Conservation (phyloP, 2,329 filamentous ascomycete genomes). For the Pyricularia pennisetigena region DNA sequence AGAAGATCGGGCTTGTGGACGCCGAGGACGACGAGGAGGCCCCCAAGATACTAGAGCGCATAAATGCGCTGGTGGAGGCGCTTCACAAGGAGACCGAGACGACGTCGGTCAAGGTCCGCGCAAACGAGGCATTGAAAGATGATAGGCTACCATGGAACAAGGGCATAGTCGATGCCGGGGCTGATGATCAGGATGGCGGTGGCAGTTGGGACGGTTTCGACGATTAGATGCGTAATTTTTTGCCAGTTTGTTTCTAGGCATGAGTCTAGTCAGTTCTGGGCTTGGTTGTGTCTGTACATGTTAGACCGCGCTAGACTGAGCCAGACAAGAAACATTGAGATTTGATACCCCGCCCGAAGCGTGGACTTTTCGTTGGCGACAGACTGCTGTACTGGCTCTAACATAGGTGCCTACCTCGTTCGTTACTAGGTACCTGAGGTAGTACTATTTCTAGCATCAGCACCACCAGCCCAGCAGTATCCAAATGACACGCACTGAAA, state of each 20-base stretch:
- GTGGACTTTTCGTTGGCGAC: not conserved
- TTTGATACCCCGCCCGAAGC: not conserved
- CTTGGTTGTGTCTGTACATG: not conserved
- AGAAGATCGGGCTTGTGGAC: slow-evolving; percentile 25
- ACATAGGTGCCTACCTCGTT: too few species aligned
- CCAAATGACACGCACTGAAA: not conserved
- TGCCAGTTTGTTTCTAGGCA: not conserved
- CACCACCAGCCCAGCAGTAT: not conserved
- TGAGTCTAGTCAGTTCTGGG: not conserved
- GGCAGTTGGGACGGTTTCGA: slow-evolving; percentile 62
- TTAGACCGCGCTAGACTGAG: not conserved
- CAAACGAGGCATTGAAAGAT: slow-evolving; percentile 62
- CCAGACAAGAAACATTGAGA: not conserved
- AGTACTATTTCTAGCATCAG: not conserved
- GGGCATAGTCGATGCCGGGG: slow-evolving; percentile 17
- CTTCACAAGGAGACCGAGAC: slow-evolving; percentile 49
- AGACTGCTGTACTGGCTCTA: too few species aligned
- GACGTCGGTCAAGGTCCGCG: slow-evolving; percentile 62
- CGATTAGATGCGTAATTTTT: slow-evolving; percentile 33
- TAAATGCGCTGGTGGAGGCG: slow-evolving; percentile 46
- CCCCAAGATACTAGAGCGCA: slow-evolving; percentile 36
- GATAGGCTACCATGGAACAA: slow-evolving; percentile 59
- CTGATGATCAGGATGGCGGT: slow-evolving; percentile 26
- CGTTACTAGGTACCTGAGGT: too few species aligned
- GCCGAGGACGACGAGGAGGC: slow-evolving; percentile 23